A percentile compares a stretch with the other conserved stretches of the same genome.
Evolutionary conservation across 306 rosid species (phyloP).

Genomic region (Comarum palustre): DNA sequence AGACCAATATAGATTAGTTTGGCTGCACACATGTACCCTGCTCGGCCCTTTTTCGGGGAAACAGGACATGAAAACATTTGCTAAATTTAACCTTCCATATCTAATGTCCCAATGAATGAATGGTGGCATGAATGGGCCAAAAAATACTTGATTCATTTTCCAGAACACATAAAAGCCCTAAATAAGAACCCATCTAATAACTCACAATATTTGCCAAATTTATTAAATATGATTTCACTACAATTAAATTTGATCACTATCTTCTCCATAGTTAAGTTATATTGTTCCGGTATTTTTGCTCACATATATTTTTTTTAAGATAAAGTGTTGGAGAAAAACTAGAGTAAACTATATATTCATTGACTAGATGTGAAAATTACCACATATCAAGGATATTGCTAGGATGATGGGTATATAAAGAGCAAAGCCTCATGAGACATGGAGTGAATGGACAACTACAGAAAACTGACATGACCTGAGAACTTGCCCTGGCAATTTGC

Average conservation of each 20-base stretch:
- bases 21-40: neutral
- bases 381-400: constrained; percentile 37
- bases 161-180: neutral
- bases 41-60: neutral
- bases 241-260: neutral
- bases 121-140: neutral
- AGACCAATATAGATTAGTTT: neutral
- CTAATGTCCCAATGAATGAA: too few relatives aligned
- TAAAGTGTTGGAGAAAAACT: neutral
- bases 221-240: neutral
- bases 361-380: constrained; percentile 30
- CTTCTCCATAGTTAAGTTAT: neutral
- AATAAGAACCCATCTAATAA: neutral
- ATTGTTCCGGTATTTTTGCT: neutral
- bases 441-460: constrained; percentile 32
- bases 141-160: neutral
- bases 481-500: constrained; percentile 38
- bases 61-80: neutral
- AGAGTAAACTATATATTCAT: neutral
- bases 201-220: neutral
- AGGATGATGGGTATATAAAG: constrained; percentile 36
- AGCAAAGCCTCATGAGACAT: constrained; percentile 32
- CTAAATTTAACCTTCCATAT: neutral
- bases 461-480: constrained; percentile 27
- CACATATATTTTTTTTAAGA: neutral